Percentiles rank a stretch among this genome's conserved stretches.
Conservation (phyloP, 805 yeast genomes). For the Maudiozyma saulgeensis region DNA sequence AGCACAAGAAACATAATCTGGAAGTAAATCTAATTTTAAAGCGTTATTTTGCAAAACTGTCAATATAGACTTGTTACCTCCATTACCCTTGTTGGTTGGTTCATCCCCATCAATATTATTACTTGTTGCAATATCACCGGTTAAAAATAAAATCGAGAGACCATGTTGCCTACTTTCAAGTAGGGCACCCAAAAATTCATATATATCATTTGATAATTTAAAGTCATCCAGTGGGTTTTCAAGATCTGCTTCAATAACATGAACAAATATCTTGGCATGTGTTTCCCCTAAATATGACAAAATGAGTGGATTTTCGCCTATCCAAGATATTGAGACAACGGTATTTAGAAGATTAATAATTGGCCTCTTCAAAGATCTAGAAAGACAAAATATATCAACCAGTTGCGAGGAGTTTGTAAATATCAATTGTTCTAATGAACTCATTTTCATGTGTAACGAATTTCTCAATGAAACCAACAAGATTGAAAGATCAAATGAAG, state of each 20-base stretch:
- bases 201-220: conserved; percentile 44
- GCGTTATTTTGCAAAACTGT: conserved; percentile 48
- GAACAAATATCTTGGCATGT: conserved; percentile 48
- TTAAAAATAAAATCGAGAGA: conserved; percentile 56
- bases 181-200: conserved; percentile 57
- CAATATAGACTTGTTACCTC: conserved; percentile 36
- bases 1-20: conserved; percentile 55
- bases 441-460: conserved; percentile 39
- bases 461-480: conserved; percentile 51
- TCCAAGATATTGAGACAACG: conserved; percentile 49
- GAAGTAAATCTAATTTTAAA: conserved; percentile 41
- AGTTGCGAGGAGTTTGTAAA: conserved; percentile 48
- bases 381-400: conserved; percentile 43
- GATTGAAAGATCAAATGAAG: conserved; percentile 47
- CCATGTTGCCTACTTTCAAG: conserved; percentile 72
- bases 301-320: conserved; percentile 60
- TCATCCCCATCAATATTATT: conserved; percentile 9
- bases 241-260: conserved; percentile 53
- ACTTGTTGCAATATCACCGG: conserved; percentile 37
- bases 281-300: conserved; percentile 70
- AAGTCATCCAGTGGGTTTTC: conserved; percentile 45
- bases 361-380: conserved; percentile 37
- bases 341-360: conserved; percentile 49
- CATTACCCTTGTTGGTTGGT: not conserved
- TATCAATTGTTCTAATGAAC: conserved; percentile 54